These are phyloP conservation scores for Oryza brachyantha DNA, from an alignment of 176 grass and related monocot genomes.

Conservation along the genomic window DNA sequence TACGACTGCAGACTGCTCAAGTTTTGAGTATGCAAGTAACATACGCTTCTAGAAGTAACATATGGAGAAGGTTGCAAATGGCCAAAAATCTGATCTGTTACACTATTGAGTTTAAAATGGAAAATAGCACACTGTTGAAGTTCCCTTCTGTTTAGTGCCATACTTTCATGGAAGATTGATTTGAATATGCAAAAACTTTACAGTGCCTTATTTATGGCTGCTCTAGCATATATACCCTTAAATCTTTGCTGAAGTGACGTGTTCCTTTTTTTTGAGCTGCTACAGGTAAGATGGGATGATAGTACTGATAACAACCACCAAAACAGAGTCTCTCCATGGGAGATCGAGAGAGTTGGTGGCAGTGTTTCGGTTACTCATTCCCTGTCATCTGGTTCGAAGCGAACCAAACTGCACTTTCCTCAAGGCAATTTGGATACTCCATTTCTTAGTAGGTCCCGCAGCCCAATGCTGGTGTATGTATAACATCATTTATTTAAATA, in stretches of 20 bases:
- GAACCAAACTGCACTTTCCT: conserved; percentile 62
- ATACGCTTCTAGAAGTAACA: not conserved
- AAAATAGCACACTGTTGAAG: not conserved
- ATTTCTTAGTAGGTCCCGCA: conserved; percentile 39
- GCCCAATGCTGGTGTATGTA: not conserved
- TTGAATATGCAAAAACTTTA: not conserved
- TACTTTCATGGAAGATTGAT: not conserved
- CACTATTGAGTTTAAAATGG: not conserved
- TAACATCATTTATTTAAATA: not conserved
- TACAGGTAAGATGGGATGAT: conserved; percentile 85
- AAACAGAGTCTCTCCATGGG: conserved; percentile 89
- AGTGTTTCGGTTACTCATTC: conserved; percentile 36
- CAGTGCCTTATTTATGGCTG: not conserved
- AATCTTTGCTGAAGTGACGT: not conserved
- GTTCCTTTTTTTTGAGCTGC: conserved; percentile 25
- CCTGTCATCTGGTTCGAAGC: conserved; percentile 60
- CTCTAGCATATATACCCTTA: not conserved
- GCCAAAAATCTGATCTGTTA: not conserved
- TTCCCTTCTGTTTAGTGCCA: not conserved
- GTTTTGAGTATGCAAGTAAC: not conserved
- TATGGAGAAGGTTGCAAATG: not conserved
- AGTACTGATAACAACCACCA: conserved; percentile 41
- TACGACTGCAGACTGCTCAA: not conserved
- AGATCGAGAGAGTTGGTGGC: conserved; percentile 63
- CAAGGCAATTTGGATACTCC: conserved; percentile 46